These are phyloP conservation scores for Theobroma cacao DNA, from an alignment of 345 rosid genomes.

Conservation along the genomic window DNA sequence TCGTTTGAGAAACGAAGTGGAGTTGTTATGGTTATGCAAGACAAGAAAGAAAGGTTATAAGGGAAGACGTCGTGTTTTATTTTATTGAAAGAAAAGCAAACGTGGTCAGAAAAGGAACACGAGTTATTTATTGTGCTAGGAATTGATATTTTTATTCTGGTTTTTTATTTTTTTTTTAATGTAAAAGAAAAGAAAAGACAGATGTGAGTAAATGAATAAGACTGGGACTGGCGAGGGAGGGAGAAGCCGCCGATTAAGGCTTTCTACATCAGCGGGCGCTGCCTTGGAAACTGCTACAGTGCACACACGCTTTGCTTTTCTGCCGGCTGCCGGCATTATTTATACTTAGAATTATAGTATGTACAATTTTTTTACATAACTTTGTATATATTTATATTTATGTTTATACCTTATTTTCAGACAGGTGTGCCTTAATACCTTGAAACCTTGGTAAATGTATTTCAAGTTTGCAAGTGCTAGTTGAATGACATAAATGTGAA, in stretches of 20 bases:
- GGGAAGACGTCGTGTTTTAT: not conserved
- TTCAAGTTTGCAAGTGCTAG: not conserved
- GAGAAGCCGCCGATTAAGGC: not conserved
- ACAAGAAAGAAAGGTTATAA: not conserved
- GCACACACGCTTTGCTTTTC: not conserved
- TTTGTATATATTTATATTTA: too few relatives aligned
- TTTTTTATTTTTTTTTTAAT: not conserved
- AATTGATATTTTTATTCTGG: not conserved
- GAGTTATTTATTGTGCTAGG: not conserved
- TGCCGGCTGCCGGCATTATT: not conserved
- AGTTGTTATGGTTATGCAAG: not conserved
- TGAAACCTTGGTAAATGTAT: not conserved
- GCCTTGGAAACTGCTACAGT: constrained; percentile 1
- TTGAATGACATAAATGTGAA: too few relatives aligned
- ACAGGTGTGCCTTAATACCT: not conserved
- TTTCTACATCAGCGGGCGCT: not conserved
- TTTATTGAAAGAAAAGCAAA: constrained; percentile 2
- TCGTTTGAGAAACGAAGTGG: not conserved
- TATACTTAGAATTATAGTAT: not conserved
- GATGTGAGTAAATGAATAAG: not conserved
- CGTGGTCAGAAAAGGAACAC: not conserved
- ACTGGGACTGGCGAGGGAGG: not conserved
- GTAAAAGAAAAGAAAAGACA: not conserved
- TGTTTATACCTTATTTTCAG: not conserved
- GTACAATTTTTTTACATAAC: too few relatives aligned